Evolutionary conservation across 345 rosid species (phyloP), one percentile per base, ranked within the genome.

Genomic region (Citropsis articulata): DNA sequence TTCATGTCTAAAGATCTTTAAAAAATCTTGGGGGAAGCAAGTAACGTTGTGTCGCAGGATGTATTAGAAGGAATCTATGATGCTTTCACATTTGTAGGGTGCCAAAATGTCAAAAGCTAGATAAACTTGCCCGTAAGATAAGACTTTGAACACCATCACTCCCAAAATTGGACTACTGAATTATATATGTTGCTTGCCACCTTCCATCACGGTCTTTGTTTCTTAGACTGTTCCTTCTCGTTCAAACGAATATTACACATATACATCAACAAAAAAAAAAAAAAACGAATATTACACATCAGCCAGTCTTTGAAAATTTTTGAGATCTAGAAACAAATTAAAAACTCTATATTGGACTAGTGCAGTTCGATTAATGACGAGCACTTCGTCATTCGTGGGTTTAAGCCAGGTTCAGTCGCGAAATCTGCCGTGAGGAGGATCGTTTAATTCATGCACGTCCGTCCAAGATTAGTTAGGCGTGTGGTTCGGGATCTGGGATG

Each of bases 81-180:
- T 65, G 73, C 19, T 65, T 83, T 77, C 77, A 45, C 74, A 70
- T 22, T 13, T 22, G 24, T 4, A 40, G 42, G 42, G 45, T 13
- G 57, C 27, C 36, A n/a, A 63, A 40, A 40, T 64, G 77, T 83
- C 74, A 77, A 35, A 30, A 57, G 2, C 65, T 53, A 63, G 53
- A 45, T 9, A 27, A 48, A 9, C 3, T 1, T 14, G 10, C n/a
- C 1, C 50, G 3, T 45, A 18, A 2, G 80, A 72, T 45, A n/a
- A 2, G 80, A 75, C 80, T 76, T 67, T 62, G 82, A 79, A 75
- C 45, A 12, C 28, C 40, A 21, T 10, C 10, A 33, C n/a, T 38
- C 63, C 38, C n/a, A 24, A 14, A 38, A 10, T 60, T 60, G 36
- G 55, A 73, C 16, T 25, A 0, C 16, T 45, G 18, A 45, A 45